A percentile compares a stretch with the other conserved stretches of the same genome.
These are phyloP conservation scores for Diaporthe capsici DNA, from an alignment of 2,329 filamentous ascomycete species.

Conservation along the genomic window DNA sequence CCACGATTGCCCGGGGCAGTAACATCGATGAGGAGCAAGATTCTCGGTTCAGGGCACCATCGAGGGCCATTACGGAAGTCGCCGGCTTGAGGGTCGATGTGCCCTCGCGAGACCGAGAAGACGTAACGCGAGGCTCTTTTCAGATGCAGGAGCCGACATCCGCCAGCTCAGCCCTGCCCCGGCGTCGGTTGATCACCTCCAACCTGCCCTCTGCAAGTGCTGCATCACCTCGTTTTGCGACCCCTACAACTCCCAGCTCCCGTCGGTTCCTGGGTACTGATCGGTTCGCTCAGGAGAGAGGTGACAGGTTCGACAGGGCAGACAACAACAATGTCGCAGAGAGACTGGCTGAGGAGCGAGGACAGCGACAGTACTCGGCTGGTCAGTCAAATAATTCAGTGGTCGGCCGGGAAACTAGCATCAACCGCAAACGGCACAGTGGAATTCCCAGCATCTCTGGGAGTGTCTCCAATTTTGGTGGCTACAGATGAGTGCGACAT, in stretches of 20 bases:
- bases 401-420: conserved; percentile 61
- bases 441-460: conserved; percentile 56
- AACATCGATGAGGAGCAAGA: conserved; percentile 65
- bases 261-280: conserved; percentile 63
- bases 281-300: conserved; percentile 56
- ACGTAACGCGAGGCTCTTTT: conserved; percentile 22
- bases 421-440: conserved; percentile 61
- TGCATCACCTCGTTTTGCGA: conserved; percentile 56
- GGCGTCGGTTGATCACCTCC: conserved; percentile 66
- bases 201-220: conserved; percentile 52
- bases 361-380: conserved; percentile 61
- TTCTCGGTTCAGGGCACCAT: conserved; percentile 67
- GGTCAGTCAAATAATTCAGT: conserved; percentile 54
- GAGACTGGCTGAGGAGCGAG: conserved; percentile 56
- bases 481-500: conserved; percentile 58
- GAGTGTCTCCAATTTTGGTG: conserved; percentile 56
- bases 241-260: conserved; percentile 55
- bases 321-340: conserved; percentile 55
- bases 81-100: conserved; percentile 58
- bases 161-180: conserved; percentile 64
- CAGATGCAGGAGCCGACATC: conserved; percentile 52
- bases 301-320: conserved; percentile 35
- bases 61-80: conserved; percentile 71
- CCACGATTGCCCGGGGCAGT: conserved; percentile 45
- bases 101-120: conserved; percentile 42